These are phyloP conservation scores for Xylaria sp. DNA, from an alignment of 2,329 filamentous ascomycete species.

Conservation along the genomic window DNA sequence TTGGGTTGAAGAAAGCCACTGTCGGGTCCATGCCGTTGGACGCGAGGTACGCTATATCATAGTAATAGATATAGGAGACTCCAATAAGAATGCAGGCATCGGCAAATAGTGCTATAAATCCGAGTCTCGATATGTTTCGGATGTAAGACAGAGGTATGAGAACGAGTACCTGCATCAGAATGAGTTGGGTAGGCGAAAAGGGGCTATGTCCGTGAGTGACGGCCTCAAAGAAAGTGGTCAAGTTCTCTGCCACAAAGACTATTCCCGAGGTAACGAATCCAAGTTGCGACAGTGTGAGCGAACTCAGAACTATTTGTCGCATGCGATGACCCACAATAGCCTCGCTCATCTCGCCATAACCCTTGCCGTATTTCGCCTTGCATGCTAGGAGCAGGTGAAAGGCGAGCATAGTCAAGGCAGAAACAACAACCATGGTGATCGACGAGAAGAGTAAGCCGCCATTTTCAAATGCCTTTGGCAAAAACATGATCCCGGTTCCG, in stretches of 20 bases:
- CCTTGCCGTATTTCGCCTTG: constrained; percentile 66
- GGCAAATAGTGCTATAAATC: constrained; percentile 70
- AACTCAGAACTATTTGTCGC: constrained; percentile 69
- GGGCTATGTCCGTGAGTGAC: constrained; percentile 57
- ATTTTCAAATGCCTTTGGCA: constrained; percentile 78
- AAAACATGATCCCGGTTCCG: constrained; percentile 81
- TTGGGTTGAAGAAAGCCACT: constrained; percentile 73
- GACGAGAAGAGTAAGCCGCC: constrained; percentile 78
- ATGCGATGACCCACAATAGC: constrained; percentile 68
- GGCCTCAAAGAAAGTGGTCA: constrained; percentile 70
- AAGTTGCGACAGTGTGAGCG: constrained; percentile 75
- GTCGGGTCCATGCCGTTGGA: constrained; percentile 61
- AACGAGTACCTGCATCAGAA: constrained; percentile 67
- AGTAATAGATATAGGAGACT: constrained; percentile 75
- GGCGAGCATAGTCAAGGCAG: constrained; percentile 70
- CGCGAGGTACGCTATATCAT: constrained; percentile 64
- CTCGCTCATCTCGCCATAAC: constrained; percentile 76
- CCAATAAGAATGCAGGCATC: constrained; percentile 76
- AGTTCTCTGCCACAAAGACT: constrained; percentile 78
- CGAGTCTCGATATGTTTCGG: constrained; percentile 76
- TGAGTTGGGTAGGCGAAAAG: constrained; percentile 63
- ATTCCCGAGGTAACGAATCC: constrained; percentile 80
- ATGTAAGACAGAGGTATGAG: constrained; percentile 73
- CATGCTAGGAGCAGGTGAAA: constrained; percentile 76
- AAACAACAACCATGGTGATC: constrained; percentile 68